These are phyloP conservation scores for Ilex asprella DNA, from an alignment of 257 asterid genomes.

Conservation along the genomic window DNA sequence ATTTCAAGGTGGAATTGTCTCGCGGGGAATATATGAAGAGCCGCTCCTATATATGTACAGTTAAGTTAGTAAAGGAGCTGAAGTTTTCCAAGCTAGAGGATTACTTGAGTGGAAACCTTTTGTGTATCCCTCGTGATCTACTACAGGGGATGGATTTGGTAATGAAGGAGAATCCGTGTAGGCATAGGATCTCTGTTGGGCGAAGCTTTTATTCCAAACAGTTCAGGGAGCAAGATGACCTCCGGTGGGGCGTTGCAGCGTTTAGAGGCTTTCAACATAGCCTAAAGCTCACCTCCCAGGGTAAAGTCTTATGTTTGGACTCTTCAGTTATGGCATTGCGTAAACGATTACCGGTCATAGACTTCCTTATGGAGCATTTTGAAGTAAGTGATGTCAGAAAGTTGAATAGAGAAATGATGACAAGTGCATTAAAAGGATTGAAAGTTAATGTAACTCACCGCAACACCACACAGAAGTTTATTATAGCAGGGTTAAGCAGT, in stretches of 20 bases:
- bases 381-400: constrained; percentile 20
- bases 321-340: constrained; percentile 45
- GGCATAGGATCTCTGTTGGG: constrained; percentile 31
- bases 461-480: constrained; percentile 39
- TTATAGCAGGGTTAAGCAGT: constrained; percentile 23
- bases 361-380: constrained; percentile 32
- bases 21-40: constrained; percentile 32
- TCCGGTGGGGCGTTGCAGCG: constrained; percentile 45
- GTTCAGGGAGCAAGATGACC: constrained; percentile 19
- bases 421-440: constrained; percentile 41
- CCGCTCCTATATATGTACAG: constrained; percentile 26
- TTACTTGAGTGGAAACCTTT: constrained; percentile 32
- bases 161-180: constrained; percentile 63
- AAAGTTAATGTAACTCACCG: constrained; percentile 63
- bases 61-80: constrained; percentile 40
- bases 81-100: constrained; percentile 40
- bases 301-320: constrained; percentile 53
- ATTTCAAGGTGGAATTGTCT: constrained; percentile 25
- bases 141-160: constrained; percentile 68
- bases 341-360: constrained; percentile 41
- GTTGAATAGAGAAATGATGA: background rate
- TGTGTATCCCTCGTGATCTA: constrained; percentile 44
- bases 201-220: constrained; percentile 34
- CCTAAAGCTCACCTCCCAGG: constrained; percentile 53
- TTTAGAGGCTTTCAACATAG: constrained; percentile 52